These are phyloP conservation scores for Fusarium compactum DNA, from an alignment of 2,329 filamentous ascomycete species.

Conservation along the genomic window DNA sequence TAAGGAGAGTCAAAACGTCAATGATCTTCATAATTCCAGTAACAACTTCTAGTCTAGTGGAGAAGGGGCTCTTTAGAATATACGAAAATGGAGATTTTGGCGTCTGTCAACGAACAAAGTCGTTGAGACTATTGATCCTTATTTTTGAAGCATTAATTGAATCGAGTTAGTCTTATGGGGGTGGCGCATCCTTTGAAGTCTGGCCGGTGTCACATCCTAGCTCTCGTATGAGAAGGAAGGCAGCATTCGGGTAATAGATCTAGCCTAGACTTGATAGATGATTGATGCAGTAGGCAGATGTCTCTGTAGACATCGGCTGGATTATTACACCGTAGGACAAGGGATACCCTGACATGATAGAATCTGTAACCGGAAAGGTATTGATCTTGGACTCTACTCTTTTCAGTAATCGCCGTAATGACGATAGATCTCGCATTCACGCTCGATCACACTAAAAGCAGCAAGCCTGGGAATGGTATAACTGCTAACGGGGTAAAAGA, in stretches of 20 bases:
- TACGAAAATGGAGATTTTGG: constrained; percentile 5
- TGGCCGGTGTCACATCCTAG: constrained; percentile 2
- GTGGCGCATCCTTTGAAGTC: constrained; percentile 6
- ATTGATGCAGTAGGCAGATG: not conserved
- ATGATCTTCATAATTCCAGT: not conserved
- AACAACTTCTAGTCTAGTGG: not conserved
- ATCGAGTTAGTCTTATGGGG: constrained; percentile 10
- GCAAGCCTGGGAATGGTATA: too few species aligned
- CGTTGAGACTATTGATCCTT: constrained; percentile 20
- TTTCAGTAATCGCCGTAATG: not conserved
- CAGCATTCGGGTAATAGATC: not conserved
- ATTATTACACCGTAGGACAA: not conserved
- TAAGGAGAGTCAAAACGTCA: not conserved
- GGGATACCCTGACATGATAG: not conserved
- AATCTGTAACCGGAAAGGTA: not conserved
- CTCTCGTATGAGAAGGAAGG: constrained; percentile 9
- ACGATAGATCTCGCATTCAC: not conserved
- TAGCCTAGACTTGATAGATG: not conserved
- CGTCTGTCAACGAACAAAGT: not conserved
- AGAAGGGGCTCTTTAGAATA: not conserved
- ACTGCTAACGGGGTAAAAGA: too few species aligned
- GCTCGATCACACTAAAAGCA: not conserved
- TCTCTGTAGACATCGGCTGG: not conserved
- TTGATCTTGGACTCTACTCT: not conserved
- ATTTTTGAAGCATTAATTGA: constrained; percentile 14